A percentile compares a stretch with the other conserved stretches of the same genome.
Conservation (phyloP, 805 yeast species). For the Yamadazyma paraphyllophila region DNA sequence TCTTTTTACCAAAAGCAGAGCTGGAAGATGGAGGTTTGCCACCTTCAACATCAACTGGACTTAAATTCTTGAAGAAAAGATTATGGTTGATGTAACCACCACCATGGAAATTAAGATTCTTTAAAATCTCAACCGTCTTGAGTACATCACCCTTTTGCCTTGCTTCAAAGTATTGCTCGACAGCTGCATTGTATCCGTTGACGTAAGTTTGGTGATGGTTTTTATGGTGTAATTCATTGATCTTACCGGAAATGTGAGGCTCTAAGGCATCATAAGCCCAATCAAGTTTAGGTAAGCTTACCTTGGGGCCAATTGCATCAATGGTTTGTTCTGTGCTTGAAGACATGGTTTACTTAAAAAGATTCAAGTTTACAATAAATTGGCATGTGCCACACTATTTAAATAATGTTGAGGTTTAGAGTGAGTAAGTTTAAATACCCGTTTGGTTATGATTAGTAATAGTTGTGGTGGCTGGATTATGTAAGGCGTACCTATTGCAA, state of each 20-base stretch:
- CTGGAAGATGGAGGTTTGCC: slow-evolving; percentile 61
- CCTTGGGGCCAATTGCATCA: slow-evolving; percentile 27
- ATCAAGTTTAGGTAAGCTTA: slow-evolving; percentile 42
- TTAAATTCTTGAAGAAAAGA: slow-evolving; percentile 48
- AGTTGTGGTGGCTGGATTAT: too few species aligned
- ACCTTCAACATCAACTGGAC: slow-evolving; percentile 45
- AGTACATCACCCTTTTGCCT: slow-evolving; percentile 22
- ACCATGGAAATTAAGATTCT: slow-evolving; percentile 48
- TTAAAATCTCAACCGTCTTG: slow-evolving; percentile 42
- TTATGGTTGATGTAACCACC: slow-evolving; percentile 52
- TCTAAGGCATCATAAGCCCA: slow-evolving; percentile 48
- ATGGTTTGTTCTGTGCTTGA: slow-evolving; percentile 1
- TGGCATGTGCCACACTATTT: not conserved
- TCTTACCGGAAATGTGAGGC: slow-evolving; percentile 47
- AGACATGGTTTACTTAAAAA: not conserved
- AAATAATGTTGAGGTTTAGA: not conserved
- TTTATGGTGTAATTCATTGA: slow-evolving; percentile 47
- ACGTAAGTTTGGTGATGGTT: slow-evolving; percentile 53
- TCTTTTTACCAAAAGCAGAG: slow-evolving; percentile 36
- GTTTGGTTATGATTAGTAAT: not conserved
- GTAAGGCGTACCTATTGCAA: too few species aligned
- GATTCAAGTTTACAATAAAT: too few species aligned
- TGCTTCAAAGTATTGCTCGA: slow-evolving; percentile 31
- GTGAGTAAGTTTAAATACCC: slow-evolving; percentile 3
- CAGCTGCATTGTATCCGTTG: slow-evolving; percentile 44